Conservation (phyloP, 306 rosid genomes). For the Sindora glabra region DNA sequence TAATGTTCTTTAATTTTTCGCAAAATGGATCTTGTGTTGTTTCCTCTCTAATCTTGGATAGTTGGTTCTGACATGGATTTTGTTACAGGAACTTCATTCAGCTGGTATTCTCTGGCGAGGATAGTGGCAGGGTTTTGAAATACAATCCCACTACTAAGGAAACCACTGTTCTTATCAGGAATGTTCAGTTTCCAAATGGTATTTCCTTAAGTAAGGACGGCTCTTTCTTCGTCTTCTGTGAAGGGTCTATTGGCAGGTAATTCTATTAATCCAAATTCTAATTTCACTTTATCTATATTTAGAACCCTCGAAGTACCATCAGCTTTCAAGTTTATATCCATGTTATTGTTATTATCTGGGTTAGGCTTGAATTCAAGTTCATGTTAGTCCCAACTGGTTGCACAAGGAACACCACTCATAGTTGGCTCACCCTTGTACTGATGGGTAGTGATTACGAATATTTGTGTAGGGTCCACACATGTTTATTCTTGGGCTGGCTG, state of each 20-base stretch:
- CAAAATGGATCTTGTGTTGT: not conserved
- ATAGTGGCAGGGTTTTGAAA: slow-evolving; percentile 71
- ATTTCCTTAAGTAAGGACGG: slow-evolving; percentile 87
- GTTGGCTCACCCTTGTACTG: too few relatives aligned
- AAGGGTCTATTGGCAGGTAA: slow-evolving; percentile 76
- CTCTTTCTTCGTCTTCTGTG: slow-evolving; percentile 69
- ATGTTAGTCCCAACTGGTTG: too few relatives aligned
- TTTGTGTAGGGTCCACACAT: too few relatives aligned
- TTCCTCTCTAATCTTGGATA: not conserved
- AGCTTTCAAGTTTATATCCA: too few relatives aligned
- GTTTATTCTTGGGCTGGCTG: too few relatives aligned
- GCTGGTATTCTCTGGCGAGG: slow-evolving; percentile 62
- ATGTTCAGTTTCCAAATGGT: slow-evolving; percentile 83
- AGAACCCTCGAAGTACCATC: too few relatives aligned
- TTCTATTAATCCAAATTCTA: not conserved
- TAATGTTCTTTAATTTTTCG: not conserved
- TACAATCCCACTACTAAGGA: slow-evolving; percentile 64
- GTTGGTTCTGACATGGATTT: slow-evolving; percentile 24
- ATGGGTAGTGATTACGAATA: too few relatives aligned
- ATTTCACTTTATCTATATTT: not conserved
- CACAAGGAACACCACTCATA: too few relatives aligned
- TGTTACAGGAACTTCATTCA: slow-evolving; percentile 75
- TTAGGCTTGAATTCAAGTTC: too few relatives aligned
- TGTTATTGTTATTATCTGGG: too few relatives aligned
- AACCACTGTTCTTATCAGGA: slow-evolving; percentile 72